Evolutionary conservation across 768 basidiomycete species (phyloP).

Genomic region (Collybia mongolica): DNA sequence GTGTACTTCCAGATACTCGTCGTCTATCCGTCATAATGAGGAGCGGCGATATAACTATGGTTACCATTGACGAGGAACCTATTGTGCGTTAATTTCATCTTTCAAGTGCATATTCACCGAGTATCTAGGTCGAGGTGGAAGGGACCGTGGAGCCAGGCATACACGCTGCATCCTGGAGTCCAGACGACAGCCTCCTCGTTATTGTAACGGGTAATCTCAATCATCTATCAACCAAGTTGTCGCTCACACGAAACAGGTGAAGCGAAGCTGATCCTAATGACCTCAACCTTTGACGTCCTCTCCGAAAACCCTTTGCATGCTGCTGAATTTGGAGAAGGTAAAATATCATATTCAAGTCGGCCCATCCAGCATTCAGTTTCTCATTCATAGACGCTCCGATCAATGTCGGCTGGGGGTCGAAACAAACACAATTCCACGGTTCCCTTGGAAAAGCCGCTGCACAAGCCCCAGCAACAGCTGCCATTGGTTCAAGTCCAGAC

Average conservation of each 20-base stretch:
- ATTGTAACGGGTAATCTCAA: constrained; percentile 67
- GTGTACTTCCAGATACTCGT: constrained; percentile 71
- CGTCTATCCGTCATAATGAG: constrained; percentile 65
- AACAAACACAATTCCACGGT: constrained; percentile 96
- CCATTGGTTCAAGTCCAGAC: constrained; percentile 56
- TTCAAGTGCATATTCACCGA: constrained; percentile 15
- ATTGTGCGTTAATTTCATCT: constrained; percentile 31
- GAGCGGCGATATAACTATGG: constrained; percentile 80
- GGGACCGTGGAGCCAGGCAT: constrained; percentile 88
- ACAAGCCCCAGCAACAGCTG: constrained; percentile 40
- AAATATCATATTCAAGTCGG: constrained; percentile 1
- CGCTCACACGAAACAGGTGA: constrained; percentile 42
- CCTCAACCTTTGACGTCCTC: constrained; percentile 83
- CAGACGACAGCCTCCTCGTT: constrained; percentile 86
- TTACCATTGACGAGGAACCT: constrained; percentile 53
- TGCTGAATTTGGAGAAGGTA: constrained; percentile 85
- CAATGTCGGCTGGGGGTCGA: constrained; percentile 97
- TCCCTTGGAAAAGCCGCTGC: constrained; percentile 88
- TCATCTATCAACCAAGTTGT: neutral
- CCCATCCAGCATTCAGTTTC: constrained; percentile 5
- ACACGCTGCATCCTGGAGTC: constrained; percentile 82
- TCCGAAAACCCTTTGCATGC: constrained; percentile 75
- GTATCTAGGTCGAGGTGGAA: constrained; percentile 69
- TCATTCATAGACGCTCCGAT: constrained; percentile 71
- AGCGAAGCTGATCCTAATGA: constrained; percentile 85